Conservation (phyloP, 2,329 filamentous ascomycete genomes). For the Elsinoe necatrix region DNA sequence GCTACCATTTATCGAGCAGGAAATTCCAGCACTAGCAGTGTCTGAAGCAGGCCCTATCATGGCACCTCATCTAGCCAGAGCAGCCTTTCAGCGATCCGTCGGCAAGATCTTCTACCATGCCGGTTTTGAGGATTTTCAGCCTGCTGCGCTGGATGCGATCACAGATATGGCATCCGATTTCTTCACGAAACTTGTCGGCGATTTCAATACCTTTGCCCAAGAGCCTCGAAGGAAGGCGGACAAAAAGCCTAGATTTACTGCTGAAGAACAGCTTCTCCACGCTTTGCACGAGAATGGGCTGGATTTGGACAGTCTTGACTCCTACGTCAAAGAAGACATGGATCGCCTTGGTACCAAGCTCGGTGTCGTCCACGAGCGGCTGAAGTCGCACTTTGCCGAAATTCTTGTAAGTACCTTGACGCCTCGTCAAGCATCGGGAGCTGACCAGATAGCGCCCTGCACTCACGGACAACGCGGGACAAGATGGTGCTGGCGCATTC, state of each 20-base stretch:
- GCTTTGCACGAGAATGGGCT: constrained; percentile 76
- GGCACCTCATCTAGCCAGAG: constrained; percentile 70
- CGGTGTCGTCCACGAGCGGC: constrained; percentile 78
- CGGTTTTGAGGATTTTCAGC: constrained; percentile 94
- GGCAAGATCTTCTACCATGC: constrained; percentile 93
- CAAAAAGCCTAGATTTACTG: constrained; percentile 55
- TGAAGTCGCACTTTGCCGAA: constrained; percentile 89
- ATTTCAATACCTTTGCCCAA: constrained; percentile 75
- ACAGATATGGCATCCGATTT: constrained; percentile 86
- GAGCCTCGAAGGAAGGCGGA: constrained; percentile 52
- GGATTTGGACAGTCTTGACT: constrained; percentile 71
- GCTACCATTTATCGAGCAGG: constrained; percentile 76
- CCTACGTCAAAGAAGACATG: constrained; percentile 87
- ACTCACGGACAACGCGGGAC: constrained; percentile 62
- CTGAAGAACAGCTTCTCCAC: constrained; percentile 81
- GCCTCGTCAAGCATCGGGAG: not conserved
- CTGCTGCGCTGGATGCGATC: constrained; percentile 80
- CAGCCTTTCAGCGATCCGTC: constrained; percentile 80
- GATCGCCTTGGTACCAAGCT: constrained; percentile 76
- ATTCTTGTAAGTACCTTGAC: constrained; percentile 49
- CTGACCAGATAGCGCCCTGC: constrained; percentile 56
- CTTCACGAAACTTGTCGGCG: constrained; percentile 73
- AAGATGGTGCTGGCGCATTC: constrained; percentile 83
- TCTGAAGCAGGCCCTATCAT: constrained; percentile 84
- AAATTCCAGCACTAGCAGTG: constrained; percentile 81